Evolutionary conservation across 139 green algal genomes (phyloP), one percentile per base, ranked within the genome.

Genomic region (Chlorella vulgaris): DNA sequence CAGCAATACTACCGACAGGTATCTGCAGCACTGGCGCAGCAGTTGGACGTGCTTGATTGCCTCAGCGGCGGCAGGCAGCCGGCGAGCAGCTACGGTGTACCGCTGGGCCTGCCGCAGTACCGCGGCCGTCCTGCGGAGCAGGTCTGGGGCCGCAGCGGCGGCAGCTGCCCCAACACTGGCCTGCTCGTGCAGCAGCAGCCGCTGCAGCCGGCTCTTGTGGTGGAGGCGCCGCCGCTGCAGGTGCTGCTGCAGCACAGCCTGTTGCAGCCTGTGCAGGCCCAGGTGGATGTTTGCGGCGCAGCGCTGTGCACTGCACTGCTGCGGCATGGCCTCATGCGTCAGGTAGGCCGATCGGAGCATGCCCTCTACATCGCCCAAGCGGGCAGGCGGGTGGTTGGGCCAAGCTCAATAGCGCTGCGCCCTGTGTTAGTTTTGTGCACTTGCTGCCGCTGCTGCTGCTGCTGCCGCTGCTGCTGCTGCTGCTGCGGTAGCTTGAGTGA

Each of bases 191-290:
- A 28, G 22, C 63, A 24, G 43, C 33, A 21, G 35, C 33, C 38
- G 31, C 53, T 69, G 40, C 77, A 50, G 33, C 47, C 47, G 13
- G 15, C 22, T 42, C 65, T 81, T 40, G 47, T 50, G 0, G 33
- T 36, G 0, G 80, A 63, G 38, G 71, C 81, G n/a, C 81, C 61
- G 7, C 71, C 81, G 8, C 71, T 85, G 65, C 35, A 35, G 3
- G 71, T 60, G 10, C 70, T 85, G 39, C 38, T 85, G 74, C 38
- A 85, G 65, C 51, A 29, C n/a, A 62, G 76, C 38, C 77, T 89
- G 67, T 29, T 89, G 60, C 39, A 58, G n/a, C 82, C 85, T 8
- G 38, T 89, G 31, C 53, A 76, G 40, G 33, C 42, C 18, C 53
- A 81, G 74, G 78, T 86, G 31, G 58, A 79, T 0, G 67, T 40